Base-by-base conservation (phyloP, 2,329 filamentous ascomycete genomes). In the Aspergillus calidoustus region DNA sequence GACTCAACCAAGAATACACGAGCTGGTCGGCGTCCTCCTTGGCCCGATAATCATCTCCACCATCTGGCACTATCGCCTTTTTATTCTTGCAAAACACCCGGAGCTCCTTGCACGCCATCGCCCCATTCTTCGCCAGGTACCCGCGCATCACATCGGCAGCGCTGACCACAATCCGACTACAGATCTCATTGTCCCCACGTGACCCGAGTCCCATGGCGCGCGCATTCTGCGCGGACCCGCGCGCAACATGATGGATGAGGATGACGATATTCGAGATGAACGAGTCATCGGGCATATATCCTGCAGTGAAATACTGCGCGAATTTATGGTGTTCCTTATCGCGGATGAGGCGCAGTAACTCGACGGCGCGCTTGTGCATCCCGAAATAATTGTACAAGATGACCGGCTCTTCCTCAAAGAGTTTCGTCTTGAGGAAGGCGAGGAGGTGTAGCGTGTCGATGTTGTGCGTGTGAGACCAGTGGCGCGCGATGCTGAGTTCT, bases 111-210 rank as follows among this genome's bases (percentile, higher is more conserved):
- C 67, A 70, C 55, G 66, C 68, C 28, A 66, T 62, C 50, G 70
- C 68, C 22, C 69, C 71, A 62, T 73, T 72, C 54, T 66, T 70
- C 47, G 64, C 9, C 46, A 74, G 19, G 53, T 73, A 74, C 41
- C 62, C 60, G 41, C 43, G 61, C 69, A 73, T 73, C 15, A 74
- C 63, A 4, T 72, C 66, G 46, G 66, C 66, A 61, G 43, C 52
- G 57, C 70, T 72, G 48, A 49, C 57, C 25, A 73, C 67, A 62
- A 72, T 71, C 4, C 64, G 69, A 64, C 70, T 71, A 6, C 41
- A 13, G 1, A 66, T 15, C 23, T 58, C 23, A 30, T n/a, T 43
- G 28, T 5, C 38, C 17, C 43, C 51, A 38, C 50, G 19, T 8
- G 41, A 51, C 59, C 47, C 28, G n/a, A 71, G 15, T 50, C 64